These are phyloP conservation scores for Xylariaceae sp. DNA, from an alignment of 2,329 filamentous ascomycete genomes.

Conservation along the genomic window DNA sequence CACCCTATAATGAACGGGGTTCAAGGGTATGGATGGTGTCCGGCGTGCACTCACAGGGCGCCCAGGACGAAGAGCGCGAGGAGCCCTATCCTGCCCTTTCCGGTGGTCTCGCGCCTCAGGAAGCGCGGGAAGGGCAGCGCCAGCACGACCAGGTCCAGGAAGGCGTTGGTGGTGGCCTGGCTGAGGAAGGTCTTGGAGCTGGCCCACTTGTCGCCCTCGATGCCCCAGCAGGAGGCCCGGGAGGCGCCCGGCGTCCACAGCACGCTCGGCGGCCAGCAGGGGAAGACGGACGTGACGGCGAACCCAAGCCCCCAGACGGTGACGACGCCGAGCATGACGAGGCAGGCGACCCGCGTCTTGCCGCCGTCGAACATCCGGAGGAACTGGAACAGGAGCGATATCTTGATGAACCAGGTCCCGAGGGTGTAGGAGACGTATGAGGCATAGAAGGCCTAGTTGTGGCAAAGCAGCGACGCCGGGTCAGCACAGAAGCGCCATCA, in stretches of 20 bases:
- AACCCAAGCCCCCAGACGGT: not conserved
- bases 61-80: not conserved
- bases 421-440: not conserved
- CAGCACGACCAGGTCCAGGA: not conserved
- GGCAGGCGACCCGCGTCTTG: not conserved
- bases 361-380: not conserved
- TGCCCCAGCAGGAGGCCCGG: not conserved
- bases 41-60: not conserved
- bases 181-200: not conserved
- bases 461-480: too few relatives aligned
- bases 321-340: not conserved
- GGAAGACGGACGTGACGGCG: not conserved
- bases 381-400: not conserved
- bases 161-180: not conserved
- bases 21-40: not conserved
- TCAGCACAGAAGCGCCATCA: too few relatives aligned
- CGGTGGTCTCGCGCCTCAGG: not conserved
- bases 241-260: not conserved
- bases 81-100: not conserved
- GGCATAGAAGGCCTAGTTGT: not conserved
- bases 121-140: not conserved
- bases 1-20: conserved; percentile 1
- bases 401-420: not conserved
- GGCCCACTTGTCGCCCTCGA: not conserved
- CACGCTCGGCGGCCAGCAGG: not conserved